Conservation (phyloP, 2,329 filamentous ascomycete species). For the Alternaria sp. region DNA sequence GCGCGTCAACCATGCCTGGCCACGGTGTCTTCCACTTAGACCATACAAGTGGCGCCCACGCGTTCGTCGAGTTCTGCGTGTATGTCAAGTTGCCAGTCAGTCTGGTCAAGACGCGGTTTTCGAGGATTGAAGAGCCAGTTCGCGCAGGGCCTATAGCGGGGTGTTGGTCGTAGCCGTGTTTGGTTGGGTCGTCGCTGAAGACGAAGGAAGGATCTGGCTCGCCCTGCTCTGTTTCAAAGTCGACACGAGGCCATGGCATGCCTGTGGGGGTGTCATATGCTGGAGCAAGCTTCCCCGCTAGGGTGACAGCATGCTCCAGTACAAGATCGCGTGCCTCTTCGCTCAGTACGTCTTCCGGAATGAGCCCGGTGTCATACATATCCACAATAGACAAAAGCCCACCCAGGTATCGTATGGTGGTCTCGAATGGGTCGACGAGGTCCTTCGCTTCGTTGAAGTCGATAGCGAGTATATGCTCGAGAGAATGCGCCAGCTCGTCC, state of each 20-base stretch:
- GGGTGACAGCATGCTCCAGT: conserved; percentile 46
- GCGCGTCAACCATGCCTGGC: conserved; percentile 51
- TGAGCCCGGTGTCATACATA: conserved; percentile 50
- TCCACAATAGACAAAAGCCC: conserved; percentile 50
- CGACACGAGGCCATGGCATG: conserved; percentile 54
- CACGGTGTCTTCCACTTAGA: conserved; percentile 49
- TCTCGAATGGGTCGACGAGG: conserved; percentile 52
- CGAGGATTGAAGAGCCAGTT: conserved; percentile 53
- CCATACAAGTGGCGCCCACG: conserved; percentile 56
- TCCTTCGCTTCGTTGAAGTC: conserved; percentile 45
- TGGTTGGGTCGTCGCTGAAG: conserved; percentile 36
- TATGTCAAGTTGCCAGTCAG: conserved; percentile 52
- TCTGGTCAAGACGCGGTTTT: conserved; percentile 51
- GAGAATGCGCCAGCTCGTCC: conserved; percentile 49
- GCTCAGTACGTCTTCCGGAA: conserved; percentile 42
- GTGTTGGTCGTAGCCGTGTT: conserved; percentile 42
- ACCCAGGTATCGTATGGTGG: conserved; percentile 51
- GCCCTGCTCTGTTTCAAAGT: conserved; percentile 48
- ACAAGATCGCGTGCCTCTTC: conserved; percentile 41
- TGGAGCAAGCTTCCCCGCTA: conserved; percentile 48
- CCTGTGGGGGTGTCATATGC: conserved; percentile 51
- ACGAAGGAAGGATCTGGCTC: conserved; percentile 38
- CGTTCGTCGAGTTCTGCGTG: conserved; percentile 49
- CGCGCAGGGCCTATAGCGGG: conserved; percentile 51
- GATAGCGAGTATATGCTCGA: conserved; percentile 49